phyloP scores from a whole-genome alignment of 495 filamentous ascomycete species.

The Aspergillus panamensis region DNA sequence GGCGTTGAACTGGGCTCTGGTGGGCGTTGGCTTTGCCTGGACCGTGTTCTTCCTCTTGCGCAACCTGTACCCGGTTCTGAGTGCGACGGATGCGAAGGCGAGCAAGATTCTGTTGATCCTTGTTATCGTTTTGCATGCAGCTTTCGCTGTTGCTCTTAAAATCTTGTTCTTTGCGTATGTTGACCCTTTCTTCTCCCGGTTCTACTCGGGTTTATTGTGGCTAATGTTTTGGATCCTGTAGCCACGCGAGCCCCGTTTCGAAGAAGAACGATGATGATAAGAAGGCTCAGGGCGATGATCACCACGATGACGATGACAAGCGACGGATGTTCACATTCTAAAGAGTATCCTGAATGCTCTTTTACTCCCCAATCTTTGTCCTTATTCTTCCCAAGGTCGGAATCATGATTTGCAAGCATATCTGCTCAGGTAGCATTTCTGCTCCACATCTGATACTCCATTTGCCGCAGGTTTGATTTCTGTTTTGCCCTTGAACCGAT shows the following conservation, averaged over 20 bases:
- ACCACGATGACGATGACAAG: conserved; percentile 30
- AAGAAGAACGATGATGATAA: conserved; percentile 45
- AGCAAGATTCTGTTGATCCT: conserved; percentile 82
- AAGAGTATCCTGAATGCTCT: neutral
- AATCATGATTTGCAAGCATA: neutral
- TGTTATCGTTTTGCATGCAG: conserved; percentile 82
- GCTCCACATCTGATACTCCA: neutral
- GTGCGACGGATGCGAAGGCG: conserved; percentile 85
- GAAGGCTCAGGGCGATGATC: conserved; percentile 28
- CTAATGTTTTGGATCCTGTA: conserved; percentile 20
- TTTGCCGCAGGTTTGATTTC: neutral
- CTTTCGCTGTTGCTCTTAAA: conserved; percentile 87
- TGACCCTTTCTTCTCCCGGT: conserved; percentile 7
- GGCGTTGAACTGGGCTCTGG: conserved; percentile 90
- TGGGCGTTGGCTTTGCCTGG: conserved; percentile 81
- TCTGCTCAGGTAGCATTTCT: conserved; percentile 13
- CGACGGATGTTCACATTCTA: conserved; percentile 29
- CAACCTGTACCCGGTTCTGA: conserved; percentile 91
- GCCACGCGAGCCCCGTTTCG: conserved; percentile 61
- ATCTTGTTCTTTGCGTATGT: conserved; percentile 85
- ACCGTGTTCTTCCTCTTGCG: conserved; percentile 83
- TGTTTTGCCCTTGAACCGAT: neutral
- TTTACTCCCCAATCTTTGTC: conserved; percentile 1
- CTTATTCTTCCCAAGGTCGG: neutral
- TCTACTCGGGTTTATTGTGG: neutral